Evolutionary conservation across 192 early-diverging fungal species (phyloP).

Genomic region (Entomortierella chlamydospora): DNA sequence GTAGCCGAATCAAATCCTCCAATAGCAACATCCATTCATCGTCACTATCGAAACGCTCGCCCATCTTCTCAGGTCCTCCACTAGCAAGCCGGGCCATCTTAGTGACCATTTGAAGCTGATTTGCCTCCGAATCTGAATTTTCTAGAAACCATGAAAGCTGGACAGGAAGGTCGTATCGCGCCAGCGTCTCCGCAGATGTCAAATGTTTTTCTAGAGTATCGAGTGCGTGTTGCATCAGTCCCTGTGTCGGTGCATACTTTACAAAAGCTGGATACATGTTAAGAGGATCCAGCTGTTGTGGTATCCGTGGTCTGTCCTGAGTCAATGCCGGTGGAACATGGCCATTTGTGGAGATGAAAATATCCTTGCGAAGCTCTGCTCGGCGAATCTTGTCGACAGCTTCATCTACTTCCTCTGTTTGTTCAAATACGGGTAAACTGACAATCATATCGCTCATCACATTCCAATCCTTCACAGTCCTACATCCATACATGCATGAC

Average conservation of each 20-base stretch:
- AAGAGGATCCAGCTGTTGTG: conserved; percentile 47
- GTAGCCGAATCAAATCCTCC: conserved; percentile 71
- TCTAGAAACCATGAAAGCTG: conserved; percentile 72
- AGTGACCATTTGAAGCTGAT: conserved; percentile 71
- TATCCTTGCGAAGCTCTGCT: conserved; percentile 37
- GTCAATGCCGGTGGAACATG: no score
- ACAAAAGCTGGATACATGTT: conserved; percentile 54
- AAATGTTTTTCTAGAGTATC: conserved; percentile 70
- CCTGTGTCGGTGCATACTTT: conserved; percentile 48
- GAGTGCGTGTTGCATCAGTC: conserved; percentile 59
- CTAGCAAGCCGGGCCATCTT: conserved; percentile 66
- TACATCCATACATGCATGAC: conserved; percentile 61
- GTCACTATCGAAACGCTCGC: conserved; percentile 67
- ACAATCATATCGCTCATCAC: conserved; percentile 65
- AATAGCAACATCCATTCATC: conserved; percentile 75
- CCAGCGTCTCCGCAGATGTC: conserved; percentile 68
- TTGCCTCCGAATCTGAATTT: conserved; percentile 53
- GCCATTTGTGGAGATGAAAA: conserved; percentile 19
- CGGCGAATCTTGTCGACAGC: conserved; percentile 28
- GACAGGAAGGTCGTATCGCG: conserved; percentile 66
- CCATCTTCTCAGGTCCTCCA: conserved; percentile 61
- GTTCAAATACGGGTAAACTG: conserved; percentile 64
- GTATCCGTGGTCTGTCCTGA: conserved; percentile 16
- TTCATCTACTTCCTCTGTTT: conserved; percentile 48
- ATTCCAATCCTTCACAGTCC: conserved; percentile 53